These are phyloP conservation scores for Trametes meyenii DNA, from an alignment of 768 basidiomycete genomes.

Conservation along the genomic window DNA sequence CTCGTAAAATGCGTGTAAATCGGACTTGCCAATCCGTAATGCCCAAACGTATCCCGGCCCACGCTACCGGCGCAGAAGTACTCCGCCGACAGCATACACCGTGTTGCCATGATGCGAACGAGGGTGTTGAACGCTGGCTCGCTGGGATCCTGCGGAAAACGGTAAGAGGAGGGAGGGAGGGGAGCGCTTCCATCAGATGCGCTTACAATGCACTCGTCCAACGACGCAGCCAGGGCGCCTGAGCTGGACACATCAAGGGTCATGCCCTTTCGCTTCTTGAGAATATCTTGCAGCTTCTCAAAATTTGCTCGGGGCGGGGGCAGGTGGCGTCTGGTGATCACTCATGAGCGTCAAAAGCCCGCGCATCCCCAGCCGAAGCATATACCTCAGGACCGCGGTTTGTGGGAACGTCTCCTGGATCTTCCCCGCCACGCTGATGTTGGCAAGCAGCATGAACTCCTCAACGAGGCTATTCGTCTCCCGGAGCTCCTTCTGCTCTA, in stretches of 20 bases:
- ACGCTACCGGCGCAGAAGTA: slow-evolving; percentile 98
- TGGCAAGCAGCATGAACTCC: slow-evolving; percentile 99
- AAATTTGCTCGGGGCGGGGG: slow-evolving; percentile 94
- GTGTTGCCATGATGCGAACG: slow-evolving; percentile 97
- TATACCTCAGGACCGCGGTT: slow-evolving; percentile 87
- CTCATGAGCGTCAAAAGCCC: not conserved
- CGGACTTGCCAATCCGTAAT: slow-evolving; percentile 95
- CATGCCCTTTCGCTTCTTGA: slow-evolving; percentile 83
- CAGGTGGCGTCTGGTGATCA: slow-evolving; percentile 69
- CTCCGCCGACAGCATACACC: slow-evolving; percentile 98
- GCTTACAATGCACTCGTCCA: slow-evolving; percentile 85
- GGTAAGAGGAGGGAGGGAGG: slow-evolving; percentile 5
- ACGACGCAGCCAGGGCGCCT: slow-evolving; percentile 81
- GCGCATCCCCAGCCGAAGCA: slow-evolving; percentile 5
- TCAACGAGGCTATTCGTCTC: slow-evolving; percentile 98
- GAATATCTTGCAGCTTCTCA: slow-evolving; percentile 91
- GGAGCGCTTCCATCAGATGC: slow-evolving; percentile 7
- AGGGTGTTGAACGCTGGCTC: slow-evolving; percentile 96
- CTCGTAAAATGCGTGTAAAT: slow-evolving; percentile 99
- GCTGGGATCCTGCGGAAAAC: slow-evolving; percentile 60
- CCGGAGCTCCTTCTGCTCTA: slow-evolving; percentile 89
- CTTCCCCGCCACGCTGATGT: slow-evolving; percentile 88
- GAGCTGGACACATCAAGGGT: slow-evolving; percentile 89
- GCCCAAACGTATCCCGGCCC: slow-evolving; percentile 87
- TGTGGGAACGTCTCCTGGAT: slow-evolving; percentile 96